A percentile compares a stretch with the other conserved stretches of the same genome.
These are phyloP conservation scores for Phytophthora capsici DNA, from an alignment of 352 stramenopile species.

Conservation along the genomic window DNA sequence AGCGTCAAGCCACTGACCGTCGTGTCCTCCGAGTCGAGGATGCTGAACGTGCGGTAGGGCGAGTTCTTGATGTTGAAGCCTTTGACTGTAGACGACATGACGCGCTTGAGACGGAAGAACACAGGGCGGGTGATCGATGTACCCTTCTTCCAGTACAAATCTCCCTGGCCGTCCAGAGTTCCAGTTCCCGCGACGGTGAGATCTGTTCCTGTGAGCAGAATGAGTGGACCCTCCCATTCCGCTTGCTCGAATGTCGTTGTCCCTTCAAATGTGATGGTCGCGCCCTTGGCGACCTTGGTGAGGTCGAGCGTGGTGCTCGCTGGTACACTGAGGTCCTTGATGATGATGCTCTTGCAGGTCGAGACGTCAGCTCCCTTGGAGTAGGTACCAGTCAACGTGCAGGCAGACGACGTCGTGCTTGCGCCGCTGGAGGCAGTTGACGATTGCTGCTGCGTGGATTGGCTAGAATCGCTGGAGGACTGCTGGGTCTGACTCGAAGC, in stretches of 20 bases:
- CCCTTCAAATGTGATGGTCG: slow-evolving; percentile 45
- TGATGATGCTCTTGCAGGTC: slow-evolving; percentile 40
- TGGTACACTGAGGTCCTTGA: slow-evolving; percentile 41
- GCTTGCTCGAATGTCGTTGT: slow-evolving; percentile 45
- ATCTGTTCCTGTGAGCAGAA: slow-evolving; percentile 31
- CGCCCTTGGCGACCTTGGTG: slow-evolving; percentile 32
- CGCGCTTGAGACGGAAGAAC: slow-evolving; percentile 38
- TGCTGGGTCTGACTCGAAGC: slow-evolving; percentile 25
- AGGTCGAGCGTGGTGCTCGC: slow-evolving; percentile 44
- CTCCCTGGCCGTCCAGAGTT: slow-evolving; percentile 35
- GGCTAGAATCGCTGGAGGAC: slow-evolving; percentile 13
- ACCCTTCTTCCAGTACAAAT: slow-evolving; percentile 40
- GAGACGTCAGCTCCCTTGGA: slow-evolving; percentile 31
- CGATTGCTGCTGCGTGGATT: slow-evolving; percentile 26
- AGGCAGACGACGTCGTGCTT: slow-evolving; percentile 15
- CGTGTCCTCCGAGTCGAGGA: slow-evolving; percentile 33
- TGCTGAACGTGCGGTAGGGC: slow-evolving; percentile 50
- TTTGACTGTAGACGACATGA: slow-evolving; percentile 39
- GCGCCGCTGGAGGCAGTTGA: slow-evolving; percentile 26
- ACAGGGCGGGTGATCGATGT: slow-evolving; percentile 34
- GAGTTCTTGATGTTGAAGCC: slow-evolving; percentile 56
- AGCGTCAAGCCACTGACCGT: slow-evolving; percentile 31
- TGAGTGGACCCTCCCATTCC: slow-evolving; percentile 43
- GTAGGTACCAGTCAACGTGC: slow-evolving; percentile 37
- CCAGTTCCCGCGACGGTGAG: slow-evolving; percentile 34